These are phyloP conservation scores for Linderina pennispora DNA, from an alignment of 192 early-diverging fungal genomes.

Conservation along the genomic window DNA sequence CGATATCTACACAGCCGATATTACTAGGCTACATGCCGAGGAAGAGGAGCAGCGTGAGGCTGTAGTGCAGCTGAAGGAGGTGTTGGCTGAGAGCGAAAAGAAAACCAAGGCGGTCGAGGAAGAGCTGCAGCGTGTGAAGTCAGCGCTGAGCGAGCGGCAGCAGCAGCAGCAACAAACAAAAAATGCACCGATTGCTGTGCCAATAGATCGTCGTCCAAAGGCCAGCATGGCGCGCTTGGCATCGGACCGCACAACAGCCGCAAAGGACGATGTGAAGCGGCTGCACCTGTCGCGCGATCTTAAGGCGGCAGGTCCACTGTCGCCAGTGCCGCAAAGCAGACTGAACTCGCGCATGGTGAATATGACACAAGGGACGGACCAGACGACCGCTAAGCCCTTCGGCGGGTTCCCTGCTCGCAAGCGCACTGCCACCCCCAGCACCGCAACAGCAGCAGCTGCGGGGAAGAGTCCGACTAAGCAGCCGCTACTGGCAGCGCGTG, in stretches of 20 bases:
- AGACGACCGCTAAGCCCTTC: no score
- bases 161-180: constrained; percentile 8
- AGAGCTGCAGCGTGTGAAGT: constrained; percentile 9
- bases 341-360: constrained; percentile 30
- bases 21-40: constrained; percentile 25
- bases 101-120: constrained; percentile 1
- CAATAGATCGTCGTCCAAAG: constrained; percentile 1
- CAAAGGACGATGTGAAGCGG: constrained; percentile 20
- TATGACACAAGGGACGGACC: no score
- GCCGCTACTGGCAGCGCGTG: background rate
- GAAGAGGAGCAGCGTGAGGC: constrained; percentile 35
- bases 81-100: constrained; percentile 4
- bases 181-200: background rate
- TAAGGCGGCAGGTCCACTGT: constrained; percentile 11
- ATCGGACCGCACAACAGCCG: constrained; percentile 17
- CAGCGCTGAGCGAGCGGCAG: constrained; percentile 5
- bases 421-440: constrained; percentile 9
- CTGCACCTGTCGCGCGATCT: background rate
- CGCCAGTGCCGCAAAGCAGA: constrained; percentile 26
- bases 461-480: no score
- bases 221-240: constrained; percentile 13
- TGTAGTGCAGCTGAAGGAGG: constrained; percentile 15
- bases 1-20: constrained; percentile 39
- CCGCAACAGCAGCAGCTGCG: background rate
- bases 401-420: constrained; percentile 25